These are phyloP conservation scores for Evernia prunastri DNA, from an alignment of 495 filamentous ascomycete species.

Conservation along the genomic window DNA sequence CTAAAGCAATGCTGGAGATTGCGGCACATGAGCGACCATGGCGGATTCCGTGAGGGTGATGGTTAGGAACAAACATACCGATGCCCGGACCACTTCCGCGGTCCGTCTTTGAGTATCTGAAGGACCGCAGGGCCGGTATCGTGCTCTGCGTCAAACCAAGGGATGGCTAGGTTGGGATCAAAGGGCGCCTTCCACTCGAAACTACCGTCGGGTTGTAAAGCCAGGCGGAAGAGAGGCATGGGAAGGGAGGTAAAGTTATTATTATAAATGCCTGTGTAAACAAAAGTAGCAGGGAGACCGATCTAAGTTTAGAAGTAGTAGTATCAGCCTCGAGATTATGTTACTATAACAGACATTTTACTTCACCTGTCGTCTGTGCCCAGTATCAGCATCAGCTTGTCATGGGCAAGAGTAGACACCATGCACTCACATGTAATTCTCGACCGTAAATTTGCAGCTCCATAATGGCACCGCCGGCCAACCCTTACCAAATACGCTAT, in stretches of 20 bases:
- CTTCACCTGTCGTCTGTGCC: not conserved
- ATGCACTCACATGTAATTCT: constrained; percentile 66
- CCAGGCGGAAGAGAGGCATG: constrained; percentile 92
- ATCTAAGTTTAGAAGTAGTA: constrained; percentile 33
- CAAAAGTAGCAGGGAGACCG: constrained; percentile 78
- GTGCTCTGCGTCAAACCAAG: constrained; percentile 97
- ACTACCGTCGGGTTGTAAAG: constrained; percentile 70
- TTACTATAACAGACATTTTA: not conserved
- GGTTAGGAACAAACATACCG: constrained; percentile 40
- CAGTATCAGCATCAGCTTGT: not conserved
- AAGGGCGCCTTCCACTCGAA: constrained; percentile 96
- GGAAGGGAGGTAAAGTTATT: constrained; percentile 96
- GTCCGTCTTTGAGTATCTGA: constrained; percentile 92
- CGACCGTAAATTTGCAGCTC: constrained; percentile 84
- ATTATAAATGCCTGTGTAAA: constrained; percentile 96
- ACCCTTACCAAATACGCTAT: constrained; percentile 60
- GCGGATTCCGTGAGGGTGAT: not conserved
- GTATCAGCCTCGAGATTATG: not conserved
- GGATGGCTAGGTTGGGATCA: constrained; percentile 75
- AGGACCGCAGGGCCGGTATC: constrained; percentile 91
- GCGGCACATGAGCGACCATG: not conserved
- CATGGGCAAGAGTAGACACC: not conserved
- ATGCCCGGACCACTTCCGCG: constrained; percentile 74
- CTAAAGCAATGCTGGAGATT: constrained; percentile 67
- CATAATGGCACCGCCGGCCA: constrained; percentile 86